Percentiles rank a stretch among this genome's conserved stretches.
phyloP scores from a whole-genome alignment of 2,329 filamentous ascomycete species.

The Madurella fahalii region DNA sequence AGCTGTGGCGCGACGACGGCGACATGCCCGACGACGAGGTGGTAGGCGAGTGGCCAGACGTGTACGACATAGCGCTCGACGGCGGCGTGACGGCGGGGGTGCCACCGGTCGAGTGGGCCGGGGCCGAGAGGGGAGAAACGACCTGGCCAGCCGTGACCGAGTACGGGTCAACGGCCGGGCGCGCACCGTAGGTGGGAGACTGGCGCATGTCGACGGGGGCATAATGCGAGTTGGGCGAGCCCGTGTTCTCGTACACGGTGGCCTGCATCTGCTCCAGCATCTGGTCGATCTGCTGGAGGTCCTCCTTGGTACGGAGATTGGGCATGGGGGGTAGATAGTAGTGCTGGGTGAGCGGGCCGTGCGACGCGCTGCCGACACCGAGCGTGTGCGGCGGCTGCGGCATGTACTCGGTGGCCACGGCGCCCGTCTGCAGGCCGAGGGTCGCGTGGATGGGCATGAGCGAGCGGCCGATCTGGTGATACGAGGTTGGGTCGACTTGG shows the following conservation, averaged over 20 bases:
- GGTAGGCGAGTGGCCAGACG: constrained; percentile 70
- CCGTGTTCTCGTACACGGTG: constrained; percentile 91
- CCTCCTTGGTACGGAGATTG: constrained; percentile 87
- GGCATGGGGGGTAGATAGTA: constrained; percentile 86
- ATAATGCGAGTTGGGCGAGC: constrained; percentile 73
- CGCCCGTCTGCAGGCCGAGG: constrained; percentile 55
- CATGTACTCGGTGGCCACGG: constrained; percentile 55
- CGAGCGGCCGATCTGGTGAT: constrained; percentile 84
- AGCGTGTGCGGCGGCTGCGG: constrained; percentile 38
- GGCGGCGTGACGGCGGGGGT: constrained; percentile 75
- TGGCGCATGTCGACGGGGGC: constrained; percentile 60
- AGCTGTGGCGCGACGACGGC: constrained; percentile 59
- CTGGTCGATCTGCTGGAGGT: constrained; percentile 88
- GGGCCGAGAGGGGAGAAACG: constrained; percentile 56
- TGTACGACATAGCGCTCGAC: constrained; percentile 71
- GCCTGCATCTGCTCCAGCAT: constrained; percentile 94
- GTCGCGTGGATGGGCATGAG: constrained; percentile 76
- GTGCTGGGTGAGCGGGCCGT: constrained; percentile 64
- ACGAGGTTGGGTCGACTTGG: constrained; percentile 83
- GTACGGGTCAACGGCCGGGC: constrained; percentile 32
- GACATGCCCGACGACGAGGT: constrained; percentile 69
- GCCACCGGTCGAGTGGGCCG: constrained; percentile 56
- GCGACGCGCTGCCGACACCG: constrained; percentile 51
- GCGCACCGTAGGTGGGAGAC: constrained; percentile 30
- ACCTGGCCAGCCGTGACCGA: constrained; percentile 50